Evolutionary conservation across 2,329 filamentous ascomycete genomes (phyloP).

Genomic region (Sporothrix luriei): DNA sequence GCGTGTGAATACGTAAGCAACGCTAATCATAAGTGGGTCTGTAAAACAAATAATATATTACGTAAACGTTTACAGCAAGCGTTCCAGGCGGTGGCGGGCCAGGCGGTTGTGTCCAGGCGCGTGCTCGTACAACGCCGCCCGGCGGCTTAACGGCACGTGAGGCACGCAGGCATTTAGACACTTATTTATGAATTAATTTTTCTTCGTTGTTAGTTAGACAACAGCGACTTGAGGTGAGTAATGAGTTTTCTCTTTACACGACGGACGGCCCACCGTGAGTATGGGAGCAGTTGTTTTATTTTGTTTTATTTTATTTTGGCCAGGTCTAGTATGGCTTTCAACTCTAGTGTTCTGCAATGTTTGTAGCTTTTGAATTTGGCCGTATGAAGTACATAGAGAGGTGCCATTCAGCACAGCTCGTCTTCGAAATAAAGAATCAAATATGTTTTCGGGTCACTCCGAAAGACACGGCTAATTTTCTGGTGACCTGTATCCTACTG

Average conservation of each 20-base stretch:
- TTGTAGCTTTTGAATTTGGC: too few relatives aligned
- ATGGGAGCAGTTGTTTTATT: too few relatives aligned
- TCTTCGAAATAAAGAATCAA: neutral
- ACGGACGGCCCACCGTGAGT: too few relatives aligned
- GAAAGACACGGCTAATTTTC: neutral
- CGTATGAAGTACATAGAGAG: neutral
- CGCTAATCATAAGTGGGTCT: conserved; percentile 10
- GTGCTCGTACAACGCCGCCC: too few relatives aligned
- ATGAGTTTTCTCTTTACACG: too few relatives aligned
- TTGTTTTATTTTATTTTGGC: too few relatives aligned
- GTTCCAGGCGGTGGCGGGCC: conserved; percentile 9
- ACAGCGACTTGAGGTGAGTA: too few relatives aligned
- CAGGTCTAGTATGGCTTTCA: too few relatives aligned
- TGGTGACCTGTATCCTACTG: too few relatives aligned
- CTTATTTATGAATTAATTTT: conserved; percentile 12
- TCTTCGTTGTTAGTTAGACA: conserved; percentile 6
- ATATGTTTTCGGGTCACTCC: neutral
- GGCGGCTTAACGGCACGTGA: conserved; percentile 12
- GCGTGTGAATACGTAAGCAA: conserved; percentile 27
- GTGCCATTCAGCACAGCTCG: conserved; percentile 11
- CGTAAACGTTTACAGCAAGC: conserved; percentile 2
- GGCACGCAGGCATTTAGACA: neutral
- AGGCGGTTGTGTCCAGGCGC: conserved; percentile 6
- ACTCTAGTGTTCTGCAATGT: too few relatives aligned
- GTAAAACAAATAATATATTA: conserved; percentile 21